A percentile compares a stretch with the other conserved stretches of the same genome.
Evolutionary conservation across 106 monocot species (phyloP).

Genomic region (Agapanthus africanus): DNA sequence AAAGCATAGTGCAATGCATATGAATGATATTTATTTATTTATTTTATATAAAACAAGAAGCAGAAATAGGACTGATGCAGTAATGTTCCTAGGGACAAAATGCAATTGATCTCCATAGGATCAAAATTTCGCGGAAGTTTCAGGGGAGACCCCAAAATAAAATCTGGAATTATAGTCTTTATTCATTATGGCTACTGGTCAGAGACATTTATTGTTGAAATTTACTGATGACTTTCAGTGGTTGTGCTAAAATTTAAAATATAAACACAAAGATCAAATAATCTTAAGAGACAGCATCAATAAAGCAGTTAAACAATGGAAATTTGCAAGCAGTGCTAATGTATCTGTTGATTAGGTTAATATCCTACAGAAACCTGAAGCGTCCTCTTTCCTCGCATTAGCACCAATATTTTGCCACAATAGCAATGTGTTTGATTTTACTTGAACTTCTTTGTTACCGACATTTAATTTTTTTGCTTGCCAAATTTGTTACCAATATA

Average conservation of each 20-base stretch:
- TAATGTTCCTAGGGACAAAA: not conserved
- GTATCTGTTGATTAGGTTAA: not conserved
- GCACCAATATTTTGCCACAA: too few relatives aligned
- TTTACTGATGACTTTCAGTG: not conserved
- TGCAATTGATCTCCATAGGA: not conserved
- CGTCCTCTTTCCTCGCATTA: too few relatives aligned
- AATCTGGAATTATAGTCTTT: too few relatives aligned
- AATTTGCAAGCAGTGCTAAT: not conserved
- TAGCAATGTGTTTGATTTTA: too few relatives aligned
- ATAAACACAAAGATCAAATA: not conserved
- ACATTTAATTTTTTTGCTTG: too few relatives aligned
- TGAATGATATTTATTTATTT: not conserved
- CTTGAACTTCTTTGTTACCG: too few relatives aligned
- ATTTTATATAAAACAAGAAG: too few relatives aligned
- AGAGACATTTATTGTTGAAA: not conserved
- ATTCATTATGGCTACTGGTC: too few relatives aligned
- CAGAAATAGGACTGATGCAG: not conserved
- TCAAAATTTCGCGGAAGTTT: not conserved
- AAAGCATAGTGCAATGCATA: too few relatives aligned
- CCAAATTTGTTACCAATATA: too few relatives aligned
- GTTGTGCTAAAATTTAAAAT: not conserved
- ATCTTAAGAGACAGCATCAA: not conserved
- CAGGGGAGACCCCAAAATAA: not conserved
- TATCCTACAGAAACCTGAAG: too few relatives aligned
- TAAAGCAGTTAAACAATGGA: not conserved